These are phyloP conservation scores for Raffaelea ambrosiae DNA, from an alignment of 2,329 filamentous ascomycete genomes.

Conservation along the genomic window DNA sequence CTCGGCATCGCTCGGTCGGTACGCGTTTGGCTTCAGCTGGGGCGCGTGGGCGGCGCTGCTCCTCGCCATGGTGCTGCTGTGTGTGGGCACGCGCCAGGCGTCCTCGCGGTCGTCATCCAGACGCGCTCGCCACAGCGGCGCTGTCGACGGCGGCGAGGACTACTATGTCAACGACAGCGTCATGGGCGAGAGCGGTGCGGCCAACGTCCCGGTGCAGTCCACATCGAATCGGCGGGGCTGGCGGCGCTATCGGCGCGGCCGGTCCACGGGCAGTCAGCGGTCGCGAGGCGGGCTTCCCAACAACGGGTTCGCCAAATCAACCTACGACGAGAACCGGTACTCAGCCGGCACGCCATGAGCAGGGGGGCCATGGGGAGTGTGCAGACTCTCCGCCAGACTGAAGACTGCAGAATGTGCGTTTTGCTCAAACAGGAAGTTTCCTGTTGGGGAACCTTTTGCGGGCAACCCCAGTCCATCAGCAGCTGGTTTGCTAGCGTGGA, in stretches of 20 bases:
- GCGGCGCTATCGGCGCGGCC: too few species aligned
- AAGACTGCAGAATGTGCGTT: too few species aligned
- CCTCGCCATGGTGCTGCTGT: slow-evolving; percentile 60
- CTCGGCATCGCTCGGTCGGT: slow-evolving; percentile 52
- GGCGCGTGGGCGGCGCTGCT: slow-evolving; percentile 58
- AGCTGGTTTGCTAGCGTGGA: too few species aligned
- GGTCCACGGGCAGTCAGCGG: background rate
- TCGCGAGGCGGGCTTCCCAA: background rate
- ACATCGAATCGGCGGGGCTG: too few species aligned
- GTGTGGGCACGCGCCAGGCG: slow-evolving; percentile 41
- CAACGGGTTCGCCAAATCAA: slow-evolving; percentile 12
- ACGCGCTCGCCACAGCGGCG: background rate
- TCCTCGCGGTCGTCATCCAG: background rate
- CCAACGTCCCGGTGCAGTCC: too few species aligned
- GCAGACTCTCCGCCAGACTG: too few species aligned
- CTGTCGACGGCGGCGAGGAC: background rate
- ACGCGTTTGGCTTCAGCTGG: slow-evolving; percentile 73
- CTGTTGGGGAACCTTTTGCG: too few species aligned
- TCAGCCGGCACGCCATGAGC: slow-evolving; percentile 3
- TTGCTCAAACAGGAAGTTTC: too few species aligned
- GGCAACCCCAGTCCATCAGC: too few species aligned
- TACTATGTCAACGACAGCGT: background rate
- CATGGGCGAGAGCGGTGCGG: too few species aligned
- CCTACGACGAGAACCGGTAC: slow-evolving; percentile 11
- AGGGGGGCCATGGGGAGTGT: background rate